Evolutionary conservation across 768 basidiomycete genomes (phyloP), one percentile per base, ranked within the genome.

Genomic region (Asterophora lycoperdoides): DNA sequence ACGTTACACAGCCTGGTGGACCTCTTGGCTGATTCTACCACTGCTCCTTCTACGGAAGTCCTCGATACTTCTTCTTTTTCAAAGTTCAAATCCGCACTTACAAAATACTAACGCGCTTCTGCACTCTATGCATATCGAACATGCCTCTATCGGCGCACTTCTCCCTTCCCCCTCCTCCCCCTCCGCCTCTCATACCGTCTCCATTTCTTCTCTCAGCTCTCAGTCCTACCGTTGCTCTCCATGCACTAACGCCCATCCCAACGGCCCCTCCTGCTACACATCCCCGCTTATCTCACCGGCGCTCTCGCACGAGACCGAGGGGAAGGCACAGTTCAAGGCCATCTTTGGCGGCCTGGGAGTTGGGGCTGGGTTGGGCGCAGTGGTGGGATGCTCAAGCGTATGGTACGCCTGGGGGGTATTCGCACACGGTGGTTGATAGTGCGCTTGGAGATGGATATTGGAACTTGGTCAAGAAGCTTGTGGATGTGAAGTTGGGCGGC

Each of bases 281-380:
- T 83, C 8, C 84, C 85, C 1, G 75, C 77, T 5, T 88, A 87
- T 64, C 54, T 79, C 36, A 61, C 76, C 15, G 77, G 77, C 18
- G 46, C 53, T 10, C 58, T 79, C n/a, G 65, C 68, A 14, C 71
- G 84, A 87, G 59, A 75, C 84, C 58, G 86, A 87, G 58, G 75
- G 78, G 26, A 67, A 76, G 41, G 83, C 85, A n/a, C 84, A 88
- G 64, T 86, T 79, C 64, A 84, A 86, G 64, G 70, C 80, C 39
- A 69, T 83, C 8, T 75, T 82, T 19, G 84, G 83, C 2, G 76
- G 76, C 32, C 30, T 61, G 34, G 62, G 66, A 39, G 49, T 58
- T 20, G 60, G 61, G 0, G 30, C 57, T 42, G 44, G 60, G 13
- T 51, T 67, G 28, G 60, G 55, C 42, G 23, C 56, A 13, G 42